These are phyloP conservation scores for Allomyces macrogynus DNA, from an alignment of 192 early-diverging fungal genomes.

Conservation along the genomic window DNA sequence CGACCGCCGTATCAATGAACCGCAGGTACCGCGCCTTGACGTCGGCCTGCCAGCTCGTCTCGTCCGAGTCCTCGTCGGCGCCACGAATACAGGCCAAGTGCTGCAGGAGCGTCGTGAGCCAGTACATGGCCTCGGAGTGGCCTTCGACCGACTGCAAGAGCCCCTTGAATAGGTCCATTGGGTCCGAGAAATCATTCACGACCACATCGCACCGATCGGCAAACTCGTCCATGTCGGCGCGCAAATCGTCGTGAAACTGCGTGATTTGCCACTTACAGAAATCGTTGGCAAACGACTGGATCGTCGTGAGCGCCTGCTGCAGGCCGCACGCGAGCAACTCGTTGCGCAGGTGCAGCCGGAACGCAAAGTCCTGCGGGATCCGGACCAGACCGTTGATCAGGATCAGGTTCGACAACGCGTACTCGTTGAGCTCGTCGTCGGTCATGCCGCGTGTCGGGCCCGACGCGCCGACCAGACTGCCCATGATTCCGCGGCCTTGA, in stretches of 20 bases:
- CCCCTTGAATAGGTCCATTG: constrained; percentile 52
- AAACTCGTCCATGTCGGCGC: constrained; percentile 9
- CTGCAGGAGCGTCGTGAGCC: constrained; percentile 49
- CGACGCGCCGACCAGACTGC: constrained; percentile 51
- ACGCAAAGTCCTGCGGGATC: constrained; percentile 52
- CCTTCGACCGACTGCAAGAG: constrained; percentile 44
- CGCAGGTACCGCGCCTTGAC: constrained; percentile 51
- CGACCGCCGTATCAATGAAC: constrained; percentile 50
- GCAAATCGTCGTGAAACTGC: constrained; percentile 42
- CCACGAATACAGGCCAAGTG: constrained; percentile 52
- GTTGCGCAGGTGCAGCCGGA: constrained; percentile 48
- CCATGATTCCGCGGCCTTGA: constrained; percentile 58
- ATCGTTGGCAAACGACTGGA: constrained; percentile 37
- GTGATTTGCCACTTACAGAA: constrained; percentile 41
- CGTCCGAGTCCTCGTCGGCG: constrained; percentile 31
- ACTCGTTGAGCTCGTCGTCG: constrained; percentile 56
- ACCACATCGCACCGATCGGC: constrained; percentile 21
- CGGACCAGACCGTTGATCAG: constrained; percentile 53
- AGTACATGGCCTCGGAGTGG: constrained; percentile 43
- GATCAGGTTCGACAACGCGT: constrained; percentile 48
- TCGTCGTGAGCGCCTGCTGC: constrained; percentile 45
- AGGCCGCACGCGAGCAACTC: constrained; percentile 53
- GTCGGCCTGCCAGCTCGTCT: neutral
- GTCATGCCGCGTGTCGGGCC: constrained; percentile 37
- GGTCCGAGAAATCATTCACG: constrained; percentile 49